phyloP scores from a whole-genome alignment of 768 basidiomycete genomes.

The Russula foetens region DNA sequence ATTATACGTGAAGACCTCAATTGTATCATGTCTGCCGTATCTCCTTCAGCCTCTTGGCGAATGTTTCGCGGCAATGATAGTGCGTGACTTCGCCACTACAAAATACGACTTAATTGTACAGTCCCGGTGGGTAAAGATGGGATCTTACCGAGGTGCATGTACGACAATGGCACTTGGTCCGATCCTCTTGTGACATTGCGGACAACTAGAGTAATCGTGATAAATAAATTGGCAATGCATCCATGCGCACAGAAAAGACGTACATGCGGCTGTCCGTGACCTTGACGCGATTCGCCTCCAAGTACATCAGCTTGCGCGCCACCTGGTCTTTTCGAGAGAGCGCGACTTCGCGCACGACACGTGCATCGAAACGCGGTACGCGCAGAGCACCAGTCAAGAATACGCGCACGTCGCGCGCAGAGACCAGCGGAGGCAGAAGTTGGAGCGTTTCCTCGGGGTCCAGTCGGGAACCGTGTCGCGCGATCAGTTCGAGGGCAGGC shows the following conservation, averaged over 20 bases:
- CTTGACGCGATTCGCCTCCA: constrained; percentile 79
- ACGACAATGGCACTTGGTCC: constrained; percentile 20
- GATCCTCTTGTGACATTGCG: constrained; percentile 21
- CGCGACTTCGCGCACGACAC: constrained; percentile 59
- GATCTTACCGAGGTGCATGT: constrained; percentile 17
- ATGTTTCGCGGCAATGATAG: constrained; percentile 88
- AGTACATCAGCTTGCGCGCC: constrained; percentile 58
- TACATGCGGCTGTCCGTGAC: constrained; percentile 91
- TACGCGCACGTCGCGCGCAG: constrained; percentile 65
- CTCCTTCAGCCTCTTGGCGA: constrained; percentile 49
- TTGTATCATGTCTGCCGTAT: constrained; percentile 15
- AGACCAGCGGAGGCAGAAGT: constrained; percentile 84
- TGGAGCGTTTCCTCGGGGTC: constrained; percentile 78
- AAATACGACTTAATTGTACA: not conserved
- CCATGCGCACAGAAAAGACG: constrained; percentile 25
- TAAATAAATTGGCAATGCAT: not conserved
- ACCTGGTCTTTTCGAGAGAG: constrained; percentile 75
- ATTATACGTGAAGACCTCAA: not conserved
- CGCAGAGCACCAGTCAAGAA: constrained; percentile 71
- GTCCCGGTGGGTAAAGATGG: not conserved
- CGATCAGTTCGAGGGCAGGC: constrained; percentile 85
- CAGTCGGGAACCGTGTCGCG: constrained; percentile 72
- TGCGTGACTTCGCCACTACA: constrained; percentile 91
- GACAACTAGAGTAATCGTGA: constrained; percentile 10
- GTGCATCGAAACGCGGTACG: constrained; percentile 58